Evolutionary conservation across 139 green algal genomes (phyloP), one percentile per base, ranked within the genome.

Genomic region (Tetradesmus obliquus): DNA sequence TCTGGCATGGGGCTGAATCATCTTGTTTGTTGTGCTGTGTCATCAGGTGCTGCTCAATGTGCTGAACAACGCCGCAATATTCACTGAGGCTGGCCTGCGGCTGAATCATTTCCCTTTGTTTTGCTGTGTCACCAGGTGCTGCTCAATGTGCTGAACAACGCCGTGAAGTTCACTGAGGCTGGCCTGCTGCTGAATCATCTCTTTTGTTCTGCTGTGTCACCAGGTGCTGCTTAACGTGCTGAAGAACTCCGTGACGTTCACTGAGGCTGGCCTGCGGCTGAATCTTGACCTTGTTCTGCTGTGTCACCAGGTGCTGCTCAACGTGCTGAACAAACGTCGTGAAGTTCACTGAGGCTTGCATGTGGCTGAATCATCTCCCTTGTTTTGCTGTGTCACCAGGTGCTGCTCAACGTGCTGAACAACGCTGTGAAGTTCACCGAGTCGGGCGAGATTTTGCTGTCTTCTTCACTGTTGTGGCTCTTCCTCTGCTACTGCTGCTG

Each of bases 381-480:
- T 45, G 32, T 45, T 45, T 45, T 45, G 32, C 32, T 45, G 32
- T 45, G 32, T 45, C 32, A 45, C 32, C 60, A 71, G 66, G 94
- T 99, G 82, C 87, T 99, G 82, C 94, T 98, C n/a, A 99, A 98
- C 93, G 93, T 98, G 19, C 92, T 99, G 0, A 97, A 97, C 93
- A 98, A 98, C 87, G 96, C 96, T 3, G 95, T 98, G 80, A 99
- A 99, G 95, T 98, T 99, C 93, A 99, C 97, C 1, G 95, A 98
- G 57, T 24, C 83, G 0, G 97, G 97, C 55, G 94, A 96, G 79
- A 91, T 99, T 1, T 91, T 98, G 55, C 90, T 99, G 55, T 45
- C 32, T 45, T 45, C 32, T 45, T 45, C 32, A 45, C 32, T 45
- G 32, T 45, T 45, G 32, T 45, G 32, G 32, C 32, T 45, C 32